Conservation (phyloP, 208 protist species). For the Trypanosoma melophagium region DNA sequence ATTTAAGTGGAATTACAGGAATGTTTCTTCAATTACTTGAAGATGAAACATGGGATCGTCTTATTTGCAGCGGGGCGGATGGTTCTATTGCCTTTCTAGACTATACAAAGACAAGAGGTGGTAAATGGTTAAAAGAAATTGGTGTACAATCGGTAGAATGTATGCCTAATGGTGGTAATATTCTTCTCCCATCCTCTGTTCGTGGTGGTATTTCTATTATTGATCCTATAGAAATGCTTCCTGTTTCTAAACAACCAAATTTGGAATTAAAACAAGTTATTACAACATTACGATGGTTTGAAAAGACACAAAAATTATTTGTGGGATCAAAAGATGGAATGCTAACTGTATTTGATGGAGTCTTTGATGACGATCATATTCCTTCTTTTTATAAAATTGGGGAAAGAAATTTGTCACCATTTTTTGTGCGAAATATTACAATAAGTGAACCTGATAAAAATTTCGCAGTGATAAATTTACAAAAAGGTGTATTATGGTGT, state of each 20-base stretch:
- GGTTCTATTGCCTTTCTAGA: slow-evolving; percentile 42
- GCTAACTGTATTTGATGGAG: slow-evolving; percentile 15
- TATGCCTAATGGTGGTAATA: not conserved
- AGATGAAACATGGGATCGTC: slow-evolving; percentile 49
- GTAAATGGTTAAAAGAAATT: slow-evolving; percentile 9
- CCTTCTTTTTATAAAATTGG: slow-evolving; percentile 17
- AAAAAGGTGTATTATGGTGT: not conserved
- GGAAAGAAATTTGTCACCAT: slow-evolving; percentile 8
- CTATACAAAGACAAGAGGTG: slow-evolving; percentile 23
- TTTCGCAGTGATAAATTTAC: slow-evolving; percentile 18
- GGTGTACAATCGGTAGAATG: slow-evolving; percentile 13
- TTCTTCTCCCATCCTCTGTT: slow-evolving; percentile 6
- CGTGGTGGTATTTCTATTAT: slow-evolving; percentile 15
- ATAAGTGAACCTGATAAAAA: slow-evolving; percentile 10
- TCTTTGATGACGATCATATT: not conserved
- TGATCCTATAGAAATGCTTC: slow-evolving; percentile 1
- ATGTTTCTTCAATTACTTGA: slow-evolving; percentile 48
- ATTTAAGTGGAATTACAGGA: slow-evolving; percentile 46
- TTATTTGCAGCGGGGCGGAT: slow-evolving; percentile 45
- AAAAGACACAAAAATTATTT: slow-evolving; percentile 6
- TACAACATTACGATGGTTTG: slow-evolving; percentile 20
- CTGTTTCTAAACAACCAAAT: slow-evolving; percentile 7
- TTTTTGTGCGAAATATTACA: slow-evolving; percentile 7
- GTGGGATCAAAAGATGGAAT: slow-evolving; percentile 21
- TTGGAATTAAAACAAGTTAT: slow-evolving; percentile 11